Evolutionary conservation across 2,329 filamentous ascomycete genomes (phyloP).

Genomic region (Fusarium transvaalense): DNA sequence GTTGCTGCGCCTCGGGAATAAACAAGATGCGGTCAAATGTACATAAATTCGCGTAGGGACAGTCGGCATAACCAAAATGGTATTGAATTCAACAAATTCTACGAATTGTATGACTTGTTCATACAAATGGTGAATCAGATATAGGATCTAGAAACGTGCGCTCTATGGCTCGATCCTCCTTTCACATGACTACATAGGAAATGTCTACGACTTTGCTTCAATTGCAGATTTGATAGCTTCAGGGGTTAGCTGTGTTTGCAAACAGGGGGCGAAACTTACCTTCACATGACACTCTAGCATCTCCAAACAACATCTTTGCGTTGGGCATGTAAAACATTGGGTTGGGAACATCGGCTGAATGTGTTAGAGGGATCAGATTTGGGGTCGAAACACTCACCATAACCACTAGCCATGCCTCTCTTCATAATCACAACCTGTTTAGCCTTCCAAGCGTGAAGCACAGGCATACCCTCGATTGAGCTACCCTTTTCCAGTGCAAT

Average conservation of each 20-base stretch:
- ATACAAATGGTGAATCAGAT: conserved; percentile 28
- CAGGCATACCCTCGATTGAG: conserved; percentile 91
- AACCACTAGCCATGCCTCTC: conserved; percentile 87
- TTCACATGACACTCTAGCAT: conserved; percentile 87
- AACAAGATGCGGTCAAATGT: conserved; percentile 25
- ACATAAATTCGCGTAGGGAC: conserved; percentile 50
- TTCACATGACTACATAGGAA: conserved; percentile 29
- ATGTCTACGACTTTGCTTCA: conserved; percentile 50
- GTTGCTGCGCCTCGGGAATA: conserved; percentile 54
- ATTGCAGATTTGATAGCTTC: conserved; percentile 59
- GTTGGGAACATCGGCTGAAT: conserved; percentile 84
- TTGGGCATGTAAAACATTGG: conserved; percentile 94
- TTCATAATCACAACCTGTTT: conserved; percentile 96
- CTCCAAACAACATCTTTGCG: conserved; percentile 92
- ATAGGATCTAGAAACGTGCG: conserved; percentile 38
- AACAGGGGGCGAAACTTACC: conserved; percentile 62
- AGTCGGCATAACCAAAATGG: conserved; percentile 29
- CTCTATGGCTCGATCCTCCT: conserved; percentile 41
- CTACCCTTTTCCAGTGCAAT: conserved; percentile 87
- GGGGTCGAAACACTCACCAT: conserved; percentile 66
- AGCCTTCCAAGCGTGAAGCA: conserved; percentile 92
- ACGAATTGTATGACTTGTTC: conserved; percentile 3
- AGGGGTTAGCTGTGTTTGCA: conserved; percentile 40
- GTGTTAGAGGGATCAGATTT: conserved; percentile 29
- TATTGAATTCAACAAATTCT: conserved; percentile 33